phyloP scores from a whole-genome alignment of 2,329 filamentous ascomycete species.

The Dactylonectria estremocensis region DNA sequence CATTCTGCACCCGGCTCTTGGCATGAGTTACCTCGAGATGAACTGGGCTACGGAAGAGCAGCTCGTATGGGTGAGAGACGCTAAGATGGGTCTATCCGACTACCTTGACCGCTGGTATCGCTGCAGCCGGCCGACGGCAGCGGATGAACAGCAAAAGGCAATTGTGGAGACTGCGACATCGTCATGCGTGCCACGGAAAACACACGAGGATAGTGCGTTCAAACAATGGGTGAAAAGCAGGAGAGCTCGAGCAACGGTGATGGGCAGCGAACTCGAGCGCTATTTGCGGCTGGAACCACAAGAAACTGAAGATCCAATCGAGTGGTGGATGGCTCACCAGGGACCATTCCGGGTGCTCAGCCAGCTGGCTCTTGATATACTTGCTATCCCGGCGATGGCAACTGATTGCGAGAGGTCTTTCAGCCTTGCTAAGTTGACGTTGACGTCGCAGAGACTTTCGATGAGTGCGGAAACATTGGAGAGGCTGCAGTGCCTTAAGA shows the following conservation, averaged over 20 bases:
- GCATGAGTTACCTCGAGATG: neutral
- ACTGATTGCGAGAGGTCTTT: neutral
- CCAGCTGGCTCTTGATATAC: constrained; percentile 19
- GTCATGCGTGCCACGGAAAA: no score
- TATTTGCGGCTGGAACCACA: no score
- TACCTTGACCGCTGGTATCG: constrained; percentile 2
- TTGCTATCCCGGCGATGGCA: neutral
- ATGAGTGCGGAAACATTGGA: constrained; percentile 5
- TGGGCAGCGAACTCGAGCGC: no score
- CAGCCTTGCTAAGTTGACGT: neutral
- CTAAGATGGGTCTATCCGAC: constrained; percentile 1
- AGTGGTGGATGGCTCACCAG: no score
- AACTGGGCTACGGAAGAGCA: constrained; percentile 5
- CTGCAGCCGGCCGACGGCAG: neutral
- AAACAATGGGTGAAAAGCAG: no score
- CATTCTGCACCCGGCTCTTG: neutral
- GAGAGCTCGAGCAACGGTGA: no score
- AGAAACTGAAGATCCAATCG: no score
- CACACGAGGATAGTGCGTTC: no score
- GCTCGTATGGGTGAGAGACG: neutral
- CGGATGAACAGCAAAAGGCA: constrained; percentile 3
- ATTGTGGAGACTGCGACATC: no score
- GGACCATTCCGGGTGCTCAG: no score
- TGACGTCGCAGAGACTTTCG: constrained; percentile 2
- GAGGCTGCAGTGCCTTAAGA: no score